Evolutionary conservation across 1,284 basidiomycete species (phyloP), one percentile per base, ranked within the genome.

Genomic region (Cryptococcus sp.): DNA sequence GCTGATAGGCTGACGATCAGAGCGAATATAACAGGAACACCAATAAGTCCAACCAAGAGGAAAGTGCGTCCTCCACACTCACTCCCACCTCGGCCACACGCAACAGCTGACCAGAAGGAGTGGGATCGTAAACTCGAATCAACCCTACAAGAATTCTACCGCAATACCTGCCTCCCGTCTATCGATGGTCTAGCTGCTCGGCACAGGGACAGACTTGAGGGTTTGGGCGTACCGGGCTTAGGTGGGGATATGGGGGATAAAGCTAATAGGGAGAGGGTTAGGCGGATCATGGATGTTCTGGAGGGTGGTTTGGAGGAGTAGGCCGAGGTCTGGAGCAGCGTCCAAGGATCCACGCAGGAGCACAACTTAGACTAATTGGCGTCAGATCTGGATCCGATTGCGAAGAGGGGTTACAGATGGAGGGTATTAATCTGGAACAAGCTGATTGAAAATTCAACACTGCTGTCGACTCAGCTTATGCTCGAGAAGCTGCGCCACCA

Each of bases 151-250:
- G 53, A 63, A 4, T 66, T 73, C 52, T 62, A 70, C 55, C 47
- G 43, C 32, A 41, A 54, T 7, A 55, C 62, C 23, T 67, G 62
- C 44, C 50, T 69, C 9, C 62, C 66, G 1, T 41, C 62, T 0
- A 46, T 69, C 4, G 70, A 73, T 48, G 65, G 65, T 1, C 52
- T 73, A 16, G 61, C 65, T 2, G n/a, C 50, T 4, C 56, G 64
- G 4, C 70, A 73, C 13, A 48, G 46, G 18, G 53, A 61, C 22
- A 44, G 58, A n/a, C 54, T 73, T 23, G 43, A 55, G 7, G 60
- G 67, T 24, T 56, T 73, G 11, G 70, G 69, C 16, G 67, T 70
- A 4, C 69, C 70, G 2, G 70, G 70, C 3, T 57, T 73, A 2
- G 62, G 58, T 0, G 50, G 49, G 7, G 63, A 57, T 21, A 45